Percentiles rank a stretch among this genome's conserved stretches.
Evolutionary conservation across 2,329 filamentous ascomycete species (phyloP).

Genomic region (Epichloe hybrida): DNA sequence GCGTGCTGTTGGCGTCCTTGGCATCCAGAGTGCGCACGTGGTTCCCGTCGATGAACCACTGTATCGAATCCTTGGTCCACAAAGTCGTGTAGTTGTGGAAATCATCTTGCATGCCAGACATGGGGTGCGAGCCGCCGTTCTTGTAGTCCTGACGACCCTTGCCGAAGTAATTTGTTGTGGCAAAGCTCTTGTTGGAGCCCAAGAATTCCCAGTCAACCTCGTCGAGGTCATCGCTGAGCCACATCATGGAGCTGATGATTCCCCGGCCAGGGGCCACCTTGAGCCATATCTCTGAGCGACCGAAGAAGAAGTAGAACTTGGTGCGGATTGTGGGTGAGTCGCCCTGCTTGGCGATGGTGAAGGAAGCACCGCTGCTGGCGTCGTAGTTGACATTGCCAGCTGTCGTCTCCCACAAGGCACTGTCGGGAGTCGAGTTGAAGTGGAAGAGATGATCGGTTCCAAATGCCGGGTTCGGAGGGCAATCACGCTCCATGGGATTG

Average conservation of each 20-base stretch:
- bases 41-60: constrained; percentile 57
- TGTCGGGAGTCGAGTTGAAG: constrained; percentile 49
- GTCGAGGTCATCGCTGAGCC: constrained; percentile 72
- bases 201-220: constrained; percentile 83
- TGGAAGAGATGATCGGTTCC: constrained; percentile 47
- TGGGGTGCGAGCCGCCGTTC: constrained; percentile 46
- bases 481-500: constrained; percentile 58
- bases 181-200: constrained; percentile 48
- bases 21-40: constrained; percentile 51
- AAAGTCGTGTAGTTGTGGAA: constrained; percentile 66
- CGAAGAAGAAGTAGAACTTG: constrained; percentile 78
- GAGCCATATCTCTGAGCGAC: constrained; percentile 63
- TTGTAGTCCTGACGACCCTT: constrained; percentile 54
- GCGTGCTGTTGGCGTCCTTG: constrained; percentile 45
- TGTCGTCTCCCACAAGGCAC: constrained; percentile 54
- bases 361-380: constrained; percentile 49
- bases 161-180: constrained; percentile 66
- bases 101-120: constrained; percentile 41
- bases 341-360: constrained; percentile 55
- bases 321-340: constrained; percentile 69
- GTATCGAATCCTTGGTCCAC: constrained; percentile 54
- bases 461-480: constrained; percentile 59
- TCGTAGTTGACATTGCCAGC: constrained; percentile 52
- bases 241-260: constrained; percentile 70
- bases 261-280: constrained; percentile 63